A percentile compares a stretch with the other conserved stretches of the same genome.
Conservation (phyloP, 768 basidiomycete species). For the Kwoniella newhampshirensis region DNA sequence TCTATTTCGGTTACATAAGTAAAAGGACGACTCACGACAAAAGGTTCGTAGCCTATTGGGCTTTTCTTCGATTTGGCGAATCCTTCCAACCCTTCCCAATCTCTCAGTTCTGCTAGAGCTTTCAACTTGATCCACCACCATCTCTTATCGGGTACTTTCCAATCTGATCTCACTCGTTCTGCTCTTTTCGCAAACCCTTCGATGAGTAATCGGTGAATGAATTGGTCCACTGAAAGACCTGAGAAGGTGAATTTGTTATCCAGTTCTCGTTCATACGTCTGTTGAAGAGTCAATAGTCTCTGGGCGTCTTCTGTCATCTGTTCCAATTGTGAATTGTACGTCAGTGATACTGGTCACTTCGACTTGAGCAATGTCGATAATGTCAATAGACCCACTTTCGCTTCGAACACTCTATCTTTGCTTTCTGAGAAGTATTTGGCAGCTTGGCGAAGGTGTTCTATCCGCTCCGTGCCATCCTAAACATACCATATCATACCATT, state of each 20-base stretch:
- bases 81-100: constrained; percentile 80
- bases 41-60: constrained; percentile 86
- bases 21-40: constrained; percentile 47
- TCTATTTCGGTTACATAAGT: too few relatives aligned
- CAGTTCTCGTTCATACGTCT: constrained; percentile 80
- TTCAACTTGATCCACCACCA: constrained; percentile 93
- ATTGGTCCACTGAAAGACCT: constrained; percentile 81
- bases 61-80: constrained; percentile 85
- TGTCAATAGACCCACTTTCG: constrained; percentile 63
- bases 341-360: not conserved
- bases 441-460: constrained; percentile 72
- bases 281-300: constrained; percentile 73
- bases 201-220: constrained; percentile 72
- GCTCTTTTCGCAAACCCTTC: constrained; percentile 82
- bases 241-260: constrained; percentile 76
- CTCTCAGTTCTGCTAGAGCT: constrained; percentile 71
- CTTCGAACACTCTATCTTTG: constrained; percentile 85
- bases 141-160: constrained; percentile 91
- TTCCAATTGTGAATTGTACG: not conserved
- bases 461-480: constrained; percentile 57
- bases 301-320: constrained; percentile 89
- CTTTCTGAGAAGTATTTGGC: constrained; percentile 94
- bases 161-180: constrained; percentile 83
- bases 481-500: not conserved
- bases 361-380: not conserved